Evolutionary conservation across 1,139 yeast species (phyloP).

Genomic region (Magnusiomyces paraingens): DNA sequence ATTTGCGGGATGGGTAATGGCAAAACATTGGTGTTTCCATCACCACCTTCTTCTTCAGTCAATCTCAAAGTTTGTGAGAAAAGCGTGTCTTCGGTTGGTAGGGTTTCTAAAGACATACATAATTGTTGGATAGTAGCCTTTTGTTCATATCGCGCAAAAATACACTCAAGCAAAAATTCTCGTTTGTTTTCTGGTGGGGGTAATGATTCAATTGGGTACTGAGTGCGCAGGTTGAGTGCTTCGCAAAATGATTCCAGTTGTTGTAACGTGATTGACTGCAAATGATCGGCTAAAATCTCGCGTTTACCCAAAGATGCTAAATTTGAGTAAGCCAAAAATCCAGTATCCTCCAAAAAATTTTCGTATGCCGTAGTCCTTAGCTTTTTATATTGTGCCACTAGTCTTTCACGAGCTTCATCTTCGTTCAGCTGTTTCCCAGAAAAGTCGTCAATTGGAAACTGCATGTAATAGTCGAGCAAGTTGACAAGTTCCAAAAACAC

Average conservation of each 20-base stretch:
- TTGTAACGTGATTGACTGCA: conserved; percentile 20
- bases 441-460: conserved; percentile 42
- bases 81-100: conserved; percentile 22
- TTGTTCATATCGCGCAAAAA: conserved; percentile 18
- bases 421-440: conserved; percentile 32
- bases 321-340: conserved; percentile 29
- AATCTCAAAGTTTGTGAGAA: conserved; percentile 9
- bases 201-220: conserved; percentile 10
- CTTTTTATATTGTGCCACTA: conserved; percentile 18
- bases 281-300: conserved; percentile 25
- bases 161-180: conserved; percentile 18
- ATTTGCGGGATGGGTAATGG: conserved; percentile 23
- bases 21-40: conserved; percentile 4
- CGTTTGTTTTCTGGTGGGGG: conserved; percentile 6
- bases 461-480: conserved; percentile 28
- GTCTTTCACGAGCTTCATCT: conserved; percentile 19
- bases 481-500: conserved; percentile 17
- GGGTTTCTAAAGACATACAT: conserved; percentile 5
- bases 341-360: conserved; percentile 24
- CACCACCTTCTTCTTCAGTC: not conserved
- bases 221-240: conserved; percentile 17
- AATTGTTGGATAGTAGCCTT: conserved; percentile 15
- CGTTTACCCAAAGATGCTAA: conserved; percentile 26
- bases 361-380: conserved; percentile 25
- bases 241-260: conserved; percentile 23